phyloP scores from a whole-genome alignment of 495 filamentous ascomycete species.

The Hamigera avellanea region DNA sequence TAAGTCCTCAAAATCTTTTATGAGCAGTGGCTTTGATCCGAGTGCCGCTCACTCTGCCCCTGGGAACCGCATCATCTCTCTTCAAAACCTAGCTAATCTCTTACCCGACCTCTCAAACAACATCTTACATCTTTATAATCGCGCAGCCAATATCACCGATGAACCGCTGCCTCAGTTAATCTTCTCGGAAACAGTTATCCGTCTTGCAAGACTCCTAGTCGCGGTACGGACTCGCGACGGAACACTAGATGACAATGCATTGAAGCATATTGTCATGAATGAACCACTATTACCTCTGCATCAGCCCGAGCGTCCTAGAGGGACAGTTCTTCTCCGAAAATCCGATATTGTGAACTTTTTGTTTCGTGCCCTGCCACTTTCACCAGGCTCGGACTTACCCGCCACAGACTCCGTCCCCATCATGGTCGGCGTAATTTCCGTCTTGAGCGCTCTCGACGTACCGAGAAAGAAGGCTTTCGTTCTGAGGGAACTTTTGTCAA shows the following conservation, averaged over 20 bases:
- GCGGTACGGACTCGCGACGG: slow-evolving; percentile 60
- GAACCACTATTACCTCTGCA: slow-evolving; percentile 28
- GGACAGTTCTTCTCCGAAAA: slow-evolving; percentile 33
- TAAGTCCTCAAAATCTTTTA: slow-evolving; percentile 35
- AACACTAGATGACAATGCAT: slow-evolving; percentile 49
- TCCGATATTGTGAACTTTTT: slow-evolving; percentile 58
- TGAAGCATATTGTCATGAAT: slow-evolving; percentile 56
- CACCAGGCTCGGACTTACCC: slow-evolving; percentile 44
- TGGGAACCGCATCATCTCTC: slow-evolving; percentile 41
- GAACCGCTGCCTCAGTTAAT: slow-evolving; percentile 73
- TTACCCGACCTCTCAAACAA: slow-evolving; percentile 69
- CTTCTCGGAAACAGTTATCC: slow-evolving; percentile 70
- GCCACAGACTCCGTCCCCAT: slow-evolving; percentile 63
- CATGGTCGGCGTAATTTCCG: slow-evolving; percentile 74
- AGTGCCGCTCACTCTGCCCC: slow-evolving; percentile 21
- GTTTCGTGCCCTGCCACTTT: slow-evolving; percentile 60
- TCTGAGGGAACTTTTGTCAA: slow-evolving; percentile 69
- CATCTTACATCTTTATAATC: slow-evolving; percentile 71
- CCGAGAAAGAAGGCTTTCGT: slow-evolving; percentile 81
- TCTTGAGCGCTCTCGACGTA: slow-evolving; percentile 63
- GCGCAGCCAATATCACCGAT: slow-evolving; percentile 60
- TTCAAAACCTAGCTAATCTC: slow-evolving; percentile 50
- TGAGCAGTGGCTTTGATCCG: slow-evolving; percentile 32
- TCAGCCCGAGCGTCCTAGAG: slow-evolving; percentile 31
- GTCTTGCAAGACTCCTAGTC: slow-evolving; percentile 63